These are phyloP conservation scores for Byssothecium circinans DNA, from an alignment of 2,329 filamentous ascomycete genomes.

Conservation along the genomic window DNA sequence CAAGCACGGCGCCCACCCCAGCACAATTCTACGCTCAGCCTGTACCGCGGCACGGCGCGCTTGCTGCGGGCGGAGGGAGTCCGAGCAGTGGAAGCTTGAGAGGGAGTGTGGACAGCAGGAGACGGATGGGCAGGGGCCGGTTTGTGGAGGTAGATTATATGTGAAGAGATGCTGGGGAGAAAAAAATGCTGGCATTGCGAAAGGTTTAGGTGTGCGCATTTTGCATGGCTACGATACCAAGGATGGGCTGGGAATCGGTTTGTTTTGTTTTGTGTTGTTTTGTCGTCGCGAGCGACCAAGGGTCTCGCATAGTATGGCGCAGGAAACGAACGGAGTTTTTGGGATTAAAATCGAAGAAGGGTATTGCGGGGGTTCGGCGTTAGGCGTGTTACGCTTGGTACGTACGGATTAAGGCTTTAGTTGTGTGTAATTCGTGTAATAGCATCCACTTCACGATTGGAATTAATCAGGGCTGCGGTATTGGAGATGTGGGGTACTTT, in stretches of 20 bases:
- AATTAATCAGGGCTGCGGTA: not conserved
- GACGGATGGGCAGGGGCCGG: slow-evolving; percentile 18
- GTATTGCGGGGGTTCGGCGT: not conserved
- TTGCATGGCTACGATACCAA: not conserved
- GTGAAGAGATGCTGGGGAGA: not conserved
- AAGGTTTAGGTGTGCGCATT: not conserved
- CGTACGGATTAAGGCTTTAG: not conserved
- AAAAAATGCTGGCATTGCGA: not conserved
- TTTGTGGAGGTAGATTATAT: slow-evolving; percentile 23
- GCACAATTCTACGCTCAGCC: slow-evolving; percentile 41
- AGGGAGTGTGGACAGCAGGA: slow-evolving; percentile 16
- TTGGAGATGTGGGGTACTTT: slow-evolving; percentile 2
- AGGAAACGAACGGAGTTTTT: not conserved
- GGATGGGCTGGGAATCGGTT: not conserved
- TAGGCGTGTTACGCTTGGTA: not conserved
- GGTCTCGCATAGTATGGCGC: not conserved
- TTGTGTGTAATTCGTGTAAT: not conserved
- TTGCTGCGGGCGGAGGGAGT: slow-evolving; percentile 2
- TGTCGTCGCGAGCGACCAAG: too few species aligned
- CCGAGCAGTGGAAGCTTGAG: slow-evolving; percentile 4
- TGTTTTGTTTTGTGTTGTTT: too few species aligned
- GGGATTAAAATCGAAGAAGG: not conserved
- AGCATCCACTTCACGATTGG: not conserved
- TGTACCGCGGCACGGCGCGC: slow-evolving; percentile 11
- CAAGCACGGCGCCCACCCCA: slow-evolving; percentile 32